Evolutionary conservation across 2,329 filamentous ascomycete genomes (phyloP), one percentile per base, ranked within the genome.

Genomic region (Penicillium sp.): DNA sequence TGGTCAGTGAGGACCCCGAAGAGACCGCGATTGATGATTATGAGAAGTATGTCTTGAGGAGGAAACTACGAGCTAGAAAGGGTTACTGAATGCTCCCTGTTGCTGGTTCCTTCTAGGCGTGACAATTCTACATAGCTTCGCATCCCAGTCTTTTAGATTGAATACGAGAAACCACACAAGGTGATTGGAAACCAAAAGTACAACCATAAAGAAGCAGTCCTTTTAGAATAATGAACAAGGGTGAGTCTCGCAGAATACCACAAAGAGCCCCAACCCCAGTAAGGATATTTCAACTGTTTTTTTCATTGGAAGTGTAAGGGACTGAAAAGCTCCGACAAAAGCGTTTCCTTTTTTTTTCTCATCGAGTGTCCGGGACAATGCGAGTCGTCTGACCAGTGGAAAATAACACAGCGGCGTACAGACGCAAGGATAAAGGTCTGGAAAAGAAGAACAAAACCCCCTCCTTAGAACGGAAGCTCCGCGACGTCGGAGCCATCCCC

Each of bases 241-340:
- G 47, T 24, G 26, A 56, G 35, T 8, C 56, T 45, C 45, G 44
- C 49, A 51, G n/a, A 47, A 47, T 45, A 10, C 44, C 12, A 56
- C 26, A 62, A 62, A 63, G 61, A 68, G 65, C 59, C 49, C 53
- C 57, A 68, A 63, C 58, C 56, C 56, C 56, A 63, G 58, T 61
- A 70, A 68, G 64, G 65, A 68, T 69, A 64, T 76, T 75, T 76
- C 72, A 75, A 76, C 73, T 76, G 72, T 76, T 76, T 77, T 76
- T 76, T 75, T 72, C 61, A 72, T 77, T 75, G 68, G 68, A 67
- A 66, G 64, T 74, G 70, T 76, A 53, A 73, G 64, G 70, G 68
- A 68, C 68, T 59, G 65, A 67, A 71, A 69, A 69, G 71, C 73
- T 65, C 71, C 71, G 73, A 72, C 70, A 69, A 73, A 72, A 68